These are phyloP conservation scores for Alloascoidea hylecoeti DNA, from an alignment of 805 yeast genomes.

Conservation along the genomic window DNA sequence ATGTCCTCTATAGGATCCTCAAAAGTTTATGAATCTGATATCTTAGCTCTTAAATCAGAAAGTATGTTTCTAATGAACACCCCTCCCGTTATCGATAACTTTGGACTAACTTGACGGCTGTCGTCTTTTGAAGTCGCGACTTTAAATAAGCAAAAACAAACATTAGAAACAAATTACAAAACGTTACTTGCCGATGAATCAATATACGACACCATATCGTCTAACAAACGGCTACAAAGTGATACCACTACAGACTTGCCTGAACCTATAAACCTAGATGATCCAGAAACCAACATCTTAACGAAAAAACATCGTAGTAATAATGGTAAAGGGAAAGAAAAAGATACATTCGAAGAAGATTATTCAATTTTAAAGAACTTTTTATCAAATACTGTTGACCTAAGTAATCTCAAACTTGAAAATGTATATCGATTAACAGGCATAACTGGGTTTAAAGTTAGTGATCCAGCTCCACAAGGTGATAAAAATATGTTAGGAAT, in stretches of 20 bases:
- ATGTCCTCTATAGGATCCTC: too few species aligned
- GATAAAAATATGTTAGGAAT: slow-evolving; percentile 1
- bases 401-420: neutral
- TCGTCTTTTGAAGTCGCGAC: too few species aligned
- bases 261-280: neutral
- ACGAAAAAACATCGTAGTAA: neutral
- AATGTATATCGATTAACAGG: neutral
- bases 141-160: neutral
- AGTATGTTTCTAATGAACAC: too few species aligned
- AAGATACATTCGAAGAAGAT: neutral
- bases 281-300: neutral
- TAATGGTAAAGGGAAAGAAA: neutral
- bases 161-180: neutral
- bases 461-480: neutral
- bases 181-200: neutral
- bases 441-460: neutral
- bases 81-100: too few species aligned
- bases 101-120: too few species aligned
- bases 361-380: neutral
- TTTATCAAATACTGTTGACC: neutral
- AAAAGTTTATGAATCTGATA: too few species aligned
- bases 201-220: neutral
- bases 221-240: neutral
- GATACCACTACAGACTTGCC: too few species aligned
- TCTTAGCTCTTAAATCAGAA: too few species aligned